Conservation (phyloP, 2,329 filamentous ascomycete genomes). For the Monosporascus sp. region DNA sequence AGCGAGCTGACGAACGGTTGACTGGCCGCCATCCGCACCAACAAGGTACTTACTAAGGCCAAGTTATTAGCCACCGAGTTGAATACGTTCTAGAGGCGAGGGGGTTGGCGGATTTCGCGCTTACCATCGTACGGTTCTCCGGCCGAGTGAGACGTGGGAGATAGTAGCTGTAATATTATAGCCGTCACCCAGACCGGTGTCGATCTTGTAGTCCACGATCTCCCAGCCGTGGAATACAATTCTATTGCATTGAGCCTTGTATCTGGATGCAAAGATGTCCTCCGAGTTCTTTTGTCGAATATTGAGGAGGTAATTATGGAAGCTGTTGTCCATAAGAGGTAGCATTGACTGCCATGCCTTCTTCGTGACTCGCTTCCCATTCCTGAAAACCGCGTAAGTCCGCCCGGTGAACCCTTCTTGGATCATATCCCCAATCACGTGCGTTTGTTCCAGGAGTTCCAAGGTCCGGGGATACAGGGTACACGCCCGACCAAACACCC, state of each 20-base stretch:
- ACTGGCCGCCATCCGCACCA: conserved; percentile 8
- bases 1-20: conserved; percentile 3
- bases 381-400: neutral
- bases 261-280: conserved; percentile 1
- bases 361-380: conserved; percentile 1
- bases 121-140: neutral
- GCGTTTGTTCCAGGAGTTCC: conserved; percentile 5
- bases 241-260: neutral
- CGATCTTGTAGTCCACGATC: neutral
- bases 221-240: neutral
- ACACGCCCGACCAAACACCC: conserved; percentile 2
- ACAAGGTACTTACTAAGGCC: conserved; percentile 9
- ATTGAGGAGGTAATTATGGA: conserved; percentile 4
- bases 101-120: neutral
- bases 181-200: neutral
- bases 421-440: conserved; percentile 1
- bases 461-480: conserved; percentile 6
- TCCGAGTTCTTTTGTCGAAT: conserved; percentile 5
- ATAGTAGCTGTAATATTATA: conserved; percentile 1
- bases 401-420: conserved; percentile 1
- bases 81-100: neutral
- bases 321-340: neutral
- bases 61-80: neutral
- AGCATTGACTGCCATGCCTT: conserved; percentile 1
- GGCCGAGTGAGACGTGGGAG: neutral